Base-by-base conservation (phyloP, 129 eudicot species). In the Logfia minima region DNA sequence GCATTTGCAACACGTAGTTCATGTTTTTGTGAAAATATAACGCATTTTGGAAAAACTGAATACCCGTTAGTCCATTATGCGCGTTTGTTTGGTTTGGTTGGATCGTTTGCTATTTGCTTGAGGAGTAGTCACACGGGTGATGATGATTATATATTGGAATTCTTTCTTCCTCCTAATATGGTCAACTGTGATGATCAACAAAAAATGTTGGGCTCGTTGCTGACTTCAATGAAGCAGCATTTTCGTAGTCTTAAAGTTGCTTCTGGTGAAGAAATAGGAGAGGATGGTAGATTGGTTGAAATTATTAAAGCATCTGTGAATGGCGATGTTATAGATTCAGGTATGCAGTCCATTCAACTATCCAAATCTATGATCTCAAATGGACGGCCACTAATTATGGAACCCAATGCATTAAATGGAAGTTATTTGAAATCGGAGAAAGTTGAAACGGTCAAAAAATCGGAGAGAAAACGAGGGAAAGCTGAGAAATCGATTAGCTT, bases 61-160 rank as follows among this genome's bases (percentile, higher is more conserved):
- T 94, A 90, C 86, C 98, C 98, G 0, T 72, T 94, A 43, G 98
- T 91, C 2, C 98, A 91, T 78, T 94, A 91, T 79, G 98, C 98
- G 5, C 93, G 96, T 8, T 75, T 91, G 97, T 94, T 91, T 72
- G 90, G 89, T 63, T 75, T 94, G 75, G 88, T 75, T 35, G 84
- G 93, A 23, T 85, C 93, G 23, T 91, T 95, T 58, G 96, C 99
- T 21, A 91, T 95, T 9, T 91, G 97, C 72, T 81, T 95, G 65
- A 79, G 89, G 83, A 95, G 97, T 86, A 86, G 66, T 11, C 86
- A 91, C 69, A 91, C 99, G 1, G 99, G 90, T 59, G 82, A 88
- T 51, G 97, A 91, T 71, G 96, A 89, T 56, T 91, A 91, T 80
- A 83, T 95, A 28, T 77, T 95, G 45, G 99, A 95, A 84, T 95